These are phyloP conservation scores for Solanum pimpinellifolium DNA, from an alignment of 257 asterid genomes.

Conservation along the genomic window DNA sequence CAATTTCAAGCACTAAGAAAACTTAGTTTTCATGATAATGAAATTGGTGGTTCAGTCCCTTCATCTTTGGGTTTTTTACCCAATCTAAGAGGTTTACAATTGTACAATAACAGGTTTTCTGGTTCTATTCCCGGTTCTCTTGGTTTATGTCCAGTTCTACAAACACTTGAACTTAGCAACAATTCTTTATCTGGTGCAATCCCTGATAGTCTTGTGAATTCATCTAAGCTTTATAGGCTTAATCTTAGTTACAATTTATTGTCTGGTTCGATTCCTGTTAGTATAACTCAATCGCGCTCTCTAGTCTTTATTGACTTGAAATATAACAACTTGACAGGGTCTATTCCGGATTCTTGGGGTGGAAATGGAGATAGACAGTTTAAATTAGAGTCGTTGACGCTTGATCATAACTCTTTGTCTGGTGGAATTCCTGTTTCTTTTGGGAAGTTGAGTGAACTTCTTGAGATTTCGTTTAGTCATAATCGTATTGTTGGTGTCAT, in stretches of 20 bases:
- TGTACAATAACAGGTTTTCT: constrained; percentile 62
- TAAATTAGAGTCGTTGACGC: constrained; percentile 34
- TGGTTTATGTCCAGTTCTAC: constrained; percentile 55
- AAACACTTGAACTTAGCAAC: constrained; percentile 66
- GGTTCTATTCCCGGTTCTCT: constrained; percentile 86
- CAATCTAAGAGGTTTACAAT: constrained; percentile 68
- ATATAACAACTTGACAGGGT: constrained; percentile 55
- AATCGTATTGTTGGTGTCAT: constrained; percentile 29
- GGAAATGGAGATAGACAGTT: constrained; percentile 18
- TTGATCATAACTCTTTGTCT: constrained; percentile 40
- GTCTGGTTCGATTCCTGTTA: constrained; percentile 54
- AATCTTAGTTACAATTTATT: constrained; percentile 54
- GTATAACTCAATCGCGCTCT: constrained; percentile 35
- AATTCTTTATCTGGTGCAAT: constrained; percentile 60
- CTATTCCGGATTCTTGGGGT: constrained; percentile 55
- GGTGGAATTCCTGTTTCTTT: constrained; percentile 41
- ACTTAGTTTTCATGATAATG: constrained; percentile 82
- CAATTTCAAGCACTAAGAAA: constrained; percentile 78
- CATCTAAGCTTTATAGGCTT: constrained; percentile 63
- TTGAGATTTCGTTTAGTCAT: constrained; percentile 27
- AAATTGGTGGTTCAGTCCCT: constrained; percentile 60
- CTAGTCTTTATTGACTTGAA: constrained; percentile 46
- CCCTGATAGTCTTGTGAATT: constrained; percentile 48
- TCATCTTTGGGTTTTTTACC: constrained; percentile 60
- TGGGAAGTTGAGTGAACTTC: constrained; percentile 21